Base-by-base conservation (phyloP, 2,329 filamentous ascomycete genomes). In the Nemania abortiva region DNA sequence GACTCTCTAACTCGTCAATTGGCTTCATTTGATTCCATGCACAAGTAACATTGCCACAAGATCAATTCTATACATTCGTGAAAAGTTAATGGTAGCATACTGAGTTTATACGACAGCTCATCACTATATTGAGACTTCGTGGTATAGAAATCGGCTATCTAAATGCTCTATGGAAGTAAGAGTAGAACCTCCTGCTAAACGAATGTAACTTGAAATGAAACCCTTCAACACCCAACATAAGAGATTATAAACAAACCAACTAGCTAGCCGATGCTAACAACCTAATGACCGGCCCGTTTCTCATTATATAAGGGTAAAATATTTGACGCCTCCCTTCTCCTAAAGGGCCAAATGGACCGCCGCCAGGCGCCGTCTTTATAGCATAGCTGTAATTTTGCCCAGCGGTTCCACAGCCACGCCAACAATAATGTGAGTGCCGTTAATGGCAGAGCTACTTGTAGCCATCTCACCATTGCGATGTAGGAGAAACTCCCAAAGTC, bases 371-470 rank as follows among this genome's bases (percentile, higher is more conserved):
- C 24, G 1, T 37, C 60, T 34, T n/a, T 11, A n/a, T 7, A 3
- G 20, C 7, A 13, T 13, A 63, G 27, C 13, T 24, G 22, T n/a
- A 4, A 24, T 22, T 63, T 63, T 49, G 50, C 50, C 50, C 50
- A 27, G 7, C 24, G 22, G 27, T 63, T 63, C 60, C 60, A 63
- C 18, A 55, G 6, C 52, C 60, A 63, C 7, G 50, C 49, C 13
- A 63, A n/a, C 31, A 63, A 37, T 27, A 63, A 27, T 13, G 71
- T 71, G 13, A 71, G 20, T 3, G 42, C 54, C 2, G 71, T 71
- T 9, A 73, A 52, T n/a, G 71, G 69, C 27, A 73, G 53, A 20
- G 69, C 65, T 37, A 73, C 63, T 55, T 73, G 49, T 22, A 73
- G 37, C 71, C 69, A 73, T 49, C 71, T 64, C 0, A 24, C 22